Evolutionary conservation across 257 asterid species (phyloP).

Genomic region (Solanum bulbocastanum): DNA sequence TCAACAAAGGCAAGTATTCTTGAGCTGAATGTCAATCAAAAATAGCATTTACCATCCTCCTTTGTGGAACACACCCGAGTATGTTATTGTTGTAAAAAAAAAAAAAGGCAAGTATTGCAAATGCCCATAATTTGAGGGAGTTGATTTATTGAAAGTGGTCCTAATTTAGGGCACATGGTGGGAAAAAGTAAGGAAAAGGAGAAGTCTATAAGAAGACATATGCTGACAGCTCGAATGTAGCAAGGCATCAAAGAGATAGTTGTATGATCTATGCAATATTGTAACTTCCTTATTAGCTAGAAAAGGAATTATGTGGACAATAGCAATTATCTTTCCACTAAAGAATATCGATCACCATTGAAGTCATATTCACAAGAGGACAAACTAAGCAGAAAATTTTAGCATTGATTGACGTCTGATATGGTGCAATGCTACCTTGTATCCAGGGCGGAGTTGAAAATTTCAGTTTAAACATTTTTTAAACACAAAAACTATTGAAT

Average conservation of each 20-base stretch:
- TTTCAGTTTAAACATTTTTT: neutral
- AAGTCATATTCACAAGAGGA: neutral
- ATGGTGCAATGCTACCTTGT: neutral
- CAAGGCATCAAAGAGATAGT: neutral
- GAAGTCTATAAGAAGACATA: neutral
- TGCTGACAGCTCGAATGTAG: constrained; percentile 2
- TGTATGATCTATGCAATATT: neutral
- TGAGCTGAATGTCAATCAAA: neutral
- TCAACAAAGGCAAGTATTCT: neutral
- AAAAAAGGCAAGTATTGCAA: neutral
- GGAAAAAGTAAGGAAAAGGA: neutral
- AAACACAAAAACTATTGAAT: neutral
- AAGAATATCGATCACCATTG: neutral
- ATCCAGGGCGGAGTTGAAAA: neutral
- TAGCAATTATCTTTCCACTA: neutral
- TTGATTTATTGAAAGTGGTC: neutral
- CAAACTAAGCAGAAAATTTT: neutral
- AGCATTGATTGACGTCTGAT: neutral
- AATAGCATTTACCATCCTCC: no score
- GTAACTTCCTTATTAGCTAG: neutral
- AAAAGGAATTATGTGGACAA: constrained; percentile 1
- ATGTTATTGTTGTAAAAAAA: neutral
- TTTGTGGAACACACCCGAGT: neutral
- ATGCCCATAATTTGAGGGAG: neutral
- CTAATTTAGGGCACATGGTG: neutral